These are phyloP conservation scores for Glarea lozoyensis DNA, from an alignment of 495 filamentous ascomycete genomes.

Conservation along the genomic window DNA sequence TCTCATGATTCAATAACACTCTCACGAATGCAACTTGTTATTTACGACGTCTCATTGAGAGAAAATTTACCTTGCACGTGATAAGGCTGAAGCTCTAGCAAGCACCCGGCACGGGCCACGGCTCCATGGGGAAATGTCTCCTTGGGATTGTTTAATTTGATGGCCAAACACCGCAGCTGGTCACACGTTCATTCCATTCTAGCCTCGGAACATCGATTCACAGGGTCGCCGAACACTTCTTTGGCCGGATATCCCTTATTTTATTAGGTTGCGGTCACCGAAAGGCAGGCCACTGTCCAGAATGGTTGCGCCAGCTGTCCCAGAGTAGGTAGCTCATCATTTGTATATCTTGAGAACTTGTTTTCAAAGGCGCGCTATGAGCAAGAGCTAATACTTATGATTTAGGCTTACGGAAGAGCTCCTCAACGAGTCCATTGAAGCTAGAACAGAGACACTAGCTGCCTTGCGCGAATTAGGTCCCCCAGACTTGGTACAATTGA, in stretches of 20 bases:
- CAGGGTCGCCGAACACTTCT: no score
- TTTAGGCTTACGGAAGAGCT: slow-evolving; percentile 83
- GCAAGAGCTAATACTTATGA: slow-evolving; percentile 11
- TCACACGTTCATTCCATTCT: background rate
- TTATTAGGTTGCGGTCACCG: no score
- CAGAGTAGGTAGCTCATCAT: slow-evolving; percentile 55
- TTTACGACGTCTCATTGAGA: background rate
- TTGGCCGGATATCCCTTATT: no score
- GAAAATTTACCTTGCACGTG: background rate
- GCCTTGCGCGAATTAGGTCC: slow-evolving; percentile 86
- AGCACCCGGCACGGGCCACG: background rate
- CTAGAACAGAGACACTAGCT: slow-evolving; percentile 78
- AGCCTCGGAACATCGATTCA: background rate
- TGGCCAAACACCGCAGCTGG: background rate
- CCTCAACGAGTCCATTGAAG: slow-evolving; percentile 77
- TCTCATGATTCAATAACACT: no score
- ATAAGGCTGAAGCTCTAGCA: slow-evolving; percentile 1
- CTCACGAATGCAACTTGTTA: no score
- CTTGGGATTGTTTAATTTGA: slow-evolving; percentile 1
- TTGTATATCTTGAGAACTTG: slow-evolving; percentile 2
- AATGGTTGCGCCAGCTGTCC: slow-evolving; percentile 85
- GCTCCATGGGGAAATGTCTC: no score
- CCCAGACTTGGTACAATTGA: slow-evolving; percentile 88
- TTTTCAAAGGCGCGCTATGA: no score
- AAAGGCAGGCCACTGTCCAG: no score